These are phyloP conservation scores for Apiospora aurea DNA, from an alignment of 2,329 filamentous ascomycete genomes.

Conservation along the genomic window DNA sequence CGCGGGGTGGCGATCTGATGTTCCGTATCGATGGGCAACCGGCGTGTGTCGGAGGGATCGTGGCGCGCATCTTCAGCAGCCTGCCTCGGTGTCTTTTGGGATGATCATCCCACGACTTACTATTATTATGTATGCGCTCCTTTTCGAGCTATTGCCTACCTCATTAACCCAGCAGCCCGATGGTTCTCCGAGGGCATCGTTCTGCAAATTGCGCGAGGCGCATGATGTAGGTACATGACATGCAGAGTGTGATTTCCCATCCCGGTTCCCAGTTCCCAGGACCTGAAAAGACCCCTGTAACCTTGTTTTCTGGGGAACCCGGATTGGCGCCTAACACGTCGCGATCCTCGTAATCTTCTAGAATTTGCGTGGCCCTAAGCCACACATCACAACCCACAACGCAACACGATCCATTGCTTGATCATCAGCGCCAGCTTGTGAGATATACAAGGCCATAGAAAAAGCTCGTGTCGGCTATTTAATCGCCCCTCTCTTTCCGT, in stretches of 20 bases:
- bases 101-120: background rate
- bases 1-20: slow-evolving; percentile 20
- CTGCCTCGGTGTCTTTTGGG: slow-evolving; percentile 5
- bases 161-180: background rate
- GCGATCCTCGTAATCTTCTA: slow-evolving; percentile 18
- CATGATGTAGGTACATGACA: background rate
- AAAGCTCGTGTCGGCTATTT: background rate
- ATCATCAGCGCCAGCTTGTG: background rate
- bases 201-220: slow-evolving; percentile 15
- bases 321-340: slow-evolving; percentile 11
- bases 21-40: slow-evolving; percentile 17
- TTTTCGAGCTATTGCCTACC: background rate
- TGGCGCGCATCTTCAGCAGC: slow-evolving; percentile 2
- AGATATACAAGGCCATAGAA: background rate
- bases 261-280: background rate
- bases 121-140: background rate
- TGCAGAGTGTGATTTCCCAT: background rate
- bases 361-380: slow-evolving; percentile 5
- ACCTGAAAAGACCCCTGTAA: background rate
- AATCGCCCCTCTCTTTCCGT: background rate
- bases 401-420: slow-evolving; percentile 1
- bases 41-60: background rate
- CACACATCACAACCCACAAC: background rate
- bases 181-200: background rate
- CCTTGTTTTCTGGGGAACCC: background rate